phyloP scores from a whole-genome alignment of 2,329 filamentous ascomycete genomes.

The Ceratocystis harringtonii region DNA sequence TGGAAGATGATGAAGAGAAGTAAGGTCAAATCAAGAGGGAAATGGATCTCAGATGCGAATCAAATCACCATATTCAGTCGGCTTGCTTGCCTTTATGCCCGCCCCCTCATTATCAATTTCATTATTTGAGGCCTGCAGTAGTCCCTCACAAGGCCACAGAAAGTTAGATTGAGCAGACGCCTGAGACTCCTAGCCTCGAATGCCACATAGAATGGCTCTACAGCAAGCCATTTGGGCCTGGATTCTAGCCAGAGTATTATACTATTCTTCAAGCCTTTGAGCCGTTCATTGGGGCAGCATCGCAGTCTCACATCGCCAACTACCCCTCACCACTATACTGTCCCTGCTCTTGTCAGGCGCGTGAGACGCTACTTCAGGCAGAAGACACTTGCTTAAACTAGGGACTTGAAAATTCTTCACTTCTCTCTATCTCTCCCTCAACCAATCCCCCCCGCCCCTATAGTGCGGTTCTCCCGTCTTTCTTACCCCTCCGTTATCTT shows the following conservation, averaged over 20 bases:
- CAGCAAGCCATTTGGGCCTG: neutral
- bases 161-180: neutral
- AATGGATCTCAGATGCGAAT: neutral
- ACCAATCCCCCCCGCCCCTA: neutral
- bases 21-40: neutral
- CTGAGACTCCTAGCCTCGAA: neutral
- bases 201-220: too few relatives aligned
- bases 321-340: neutral
- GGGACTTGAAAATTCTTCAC: constrained; percentile 7
- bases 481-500: neutral
- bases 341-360: neutral
- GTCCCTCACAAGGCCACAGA: neutral
- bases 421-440: neutral
- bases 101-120: neutral
- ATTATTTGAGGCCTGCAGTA: neutral
- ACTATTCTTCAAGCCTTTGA: neutral
- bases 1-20: neutral
- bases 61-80: neutral
- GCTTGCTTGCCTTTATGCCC: neutral
- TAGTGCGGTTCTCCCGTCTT: neutral
- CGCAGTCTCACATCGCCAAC: neutral
- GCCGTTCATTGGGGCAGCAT: neutral
- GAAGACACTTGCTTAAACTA: neutral
- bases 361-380: neutral
- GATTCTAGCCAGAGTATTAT: neutral